phyloP scores from a whole-genome alignment of 345 rosid species.

The Syzygium aromaticum region DNA sequence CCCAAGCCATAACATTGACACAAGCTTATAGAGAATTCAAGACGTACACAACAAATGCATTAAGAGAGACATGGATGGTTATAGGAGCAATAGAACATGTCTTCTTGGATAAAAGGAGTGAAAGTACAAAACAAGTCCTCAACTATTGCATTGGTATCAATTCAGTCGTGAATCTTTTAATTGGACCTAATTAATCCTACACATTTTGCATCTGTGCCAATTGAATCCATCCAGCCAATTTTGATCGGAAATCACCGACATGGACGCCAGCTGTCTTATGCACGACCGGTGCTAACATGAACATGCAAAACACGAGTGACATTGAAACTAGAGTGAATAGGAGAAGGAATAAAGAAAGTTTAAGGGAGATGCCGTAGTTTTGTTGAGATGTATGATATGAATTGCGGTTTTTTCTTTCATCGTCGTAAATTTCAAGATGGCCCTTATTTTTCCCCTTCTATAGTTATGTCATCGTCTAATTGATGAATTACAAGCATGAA shows the following conservation, averaged over 20 bases:
- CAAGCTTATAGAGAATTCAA: not conserved
- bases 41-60: no score
- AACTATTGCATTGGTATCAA: no score
- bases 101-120: no score
- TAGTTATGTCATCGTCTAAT: not conserved
- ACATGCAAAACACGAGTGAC: not conserved
- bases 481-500: not conserved
- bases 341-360: not conserved
- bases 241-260: accelerated
- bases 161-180: accelerated
- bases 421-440: not conserved
- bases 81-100: no score
- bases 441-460: not conserved
- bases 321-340: not conserved
- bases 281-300: accelerated
- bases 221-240: no score
- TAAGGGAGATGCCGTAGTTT: not conserved
- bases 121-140: not conserved
- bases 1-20: not conserved
- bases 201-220: accelerated
- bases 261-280: accelerated
- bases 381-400: not conserved
- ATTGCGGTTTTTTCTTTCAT: not conserved
- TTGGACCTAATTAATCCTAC: no score
- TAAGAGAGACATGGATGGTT: no score